Evolutionary conservation across 2,329 filamentous ascomycete species (phyloP), one percentile per base, ranked within the genome.

Genomic region (Trichoderma koningii): DNA sequence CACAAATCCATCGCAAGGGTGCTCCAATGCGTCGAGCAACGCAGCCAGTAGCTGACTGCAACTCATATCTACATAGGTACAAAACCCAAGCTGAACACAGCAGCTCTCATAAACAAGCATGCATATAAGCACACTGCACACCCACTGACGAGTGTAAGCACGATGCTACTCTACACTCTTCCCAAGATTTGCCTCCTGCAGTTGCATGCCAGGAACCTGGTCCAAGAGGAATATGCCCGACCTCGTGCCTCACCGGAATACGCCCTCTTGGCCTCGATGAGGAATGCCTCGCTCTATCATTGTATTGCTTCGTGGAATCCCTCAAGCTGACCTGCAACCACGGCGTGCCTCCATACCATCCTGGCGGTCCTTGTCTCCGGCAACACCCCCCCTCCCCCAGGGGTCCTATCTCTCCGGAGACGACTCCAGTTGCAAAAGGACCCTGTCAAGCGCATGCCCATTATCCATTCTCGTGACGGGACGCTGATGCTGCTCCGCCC

Each of bases 391-490:
- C 38, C 15, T 45, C 56, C 44, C 45, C 56, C 41, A 17, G 34
- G 52, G 45, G 56, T 60, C 38, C 34, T 60, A 50, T 60, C 56
- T 50, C 45, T 42, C 30, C 34, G 45, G 45, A 23, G 19, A 51
- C 45, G 45, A 51, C 30, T 9, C 30, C 34, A 60, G 47, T 60
- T 42, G 56, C 56, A 60, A 60, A 60, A 47, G 56, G 47, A 61
- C 57, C 57, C 38, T 61, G 57, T 30, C 38, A 34, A 42, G 30
- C 47, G 47, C 17, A 21, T n/a, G 34, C 26, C 19, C 44, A 45
- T 26, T 52, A 45, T 44, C 48, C 57, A 61, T 61, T 61, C 48
- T 52, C 57, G 57, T 61, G 57, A 48, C 57, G 52, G 52, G 52
- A 44, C 10, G 45, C 57, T 48, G 38, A 52, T 15, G 21, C 17